Evolutionary conservation across 2,329 filamentous ascomycete genomes (phyloP).

Genomic region (Lecanicillium sp.): DNA sequence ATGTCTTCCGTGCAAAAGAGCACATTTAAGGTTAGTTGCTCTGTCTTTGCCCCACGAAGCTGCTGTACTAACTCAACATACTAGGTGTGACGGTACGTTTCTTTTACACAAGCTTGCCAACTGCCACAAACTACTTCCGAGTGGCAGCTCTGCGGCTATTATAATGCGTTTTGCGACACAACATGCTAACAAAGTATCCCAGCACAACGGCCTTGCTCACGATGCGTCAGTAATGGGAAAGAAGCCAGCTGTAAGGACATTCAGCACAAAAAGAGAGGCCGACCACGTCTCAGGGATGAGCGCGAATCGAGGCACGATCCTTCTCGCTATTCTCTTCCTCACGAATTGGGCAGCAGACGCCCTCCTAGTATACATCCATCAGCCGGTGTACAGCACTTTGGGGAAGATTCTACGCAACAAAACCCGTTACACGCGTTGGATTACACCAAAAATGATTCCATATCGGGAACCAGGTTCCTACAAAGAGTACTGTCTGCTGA

Average conservation of each 20-base stretch:
- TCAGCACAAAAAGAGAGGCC: slow-evolving; percentile 76
- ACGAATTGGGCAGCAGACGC: slow-evolving; percentile 39
- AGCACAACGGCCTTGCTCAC: slow-evolving; percentile 71
- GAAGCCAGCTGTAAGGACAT: slow-evolving; percentile 76
- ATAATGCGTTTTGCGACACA: too few species aligned
- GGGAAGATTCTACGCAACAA: background rate
- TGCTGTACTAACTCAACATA: background rate
- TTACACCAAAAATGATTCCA: too few species aligned
- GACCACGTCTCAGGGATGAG: slow-evolving; percentile 70
- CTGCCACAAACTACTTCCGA: too few species aligned
- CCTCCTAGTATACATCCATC: slow-evolving; percentile 42
- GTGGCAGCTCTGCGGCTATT: too few species aligned
- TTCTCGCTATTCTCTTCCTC: slow-evolving; percentile 35
- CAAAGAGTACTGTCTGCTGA: slow-evolving; percentile 19
- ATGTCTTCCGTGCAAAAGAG: slow-evolving; percentile 78
- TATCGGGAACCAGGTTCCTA: too few species aligned
- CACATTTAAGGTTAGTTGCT: slow-evolving; percentile 53
- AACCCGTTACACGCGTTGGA: background rate
- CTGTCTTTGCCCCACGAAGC: slow-evolving; percentile 7
- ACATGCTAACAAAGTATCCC: slow-evolving; percentile 18
- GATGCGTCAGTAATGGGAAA: slow-evolving; percentile 72
- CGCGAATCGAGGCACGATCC: slow-evolving; percentile 51
- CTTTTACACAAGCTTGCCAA: too few species aligned
- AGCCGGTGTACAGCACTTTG: background rate
- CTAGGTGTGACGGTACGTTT: slow-evolving; percentile 59